Conservation (phyloP, 768 basidiomycete genomes). For the Mrakia frigida region DNA sequence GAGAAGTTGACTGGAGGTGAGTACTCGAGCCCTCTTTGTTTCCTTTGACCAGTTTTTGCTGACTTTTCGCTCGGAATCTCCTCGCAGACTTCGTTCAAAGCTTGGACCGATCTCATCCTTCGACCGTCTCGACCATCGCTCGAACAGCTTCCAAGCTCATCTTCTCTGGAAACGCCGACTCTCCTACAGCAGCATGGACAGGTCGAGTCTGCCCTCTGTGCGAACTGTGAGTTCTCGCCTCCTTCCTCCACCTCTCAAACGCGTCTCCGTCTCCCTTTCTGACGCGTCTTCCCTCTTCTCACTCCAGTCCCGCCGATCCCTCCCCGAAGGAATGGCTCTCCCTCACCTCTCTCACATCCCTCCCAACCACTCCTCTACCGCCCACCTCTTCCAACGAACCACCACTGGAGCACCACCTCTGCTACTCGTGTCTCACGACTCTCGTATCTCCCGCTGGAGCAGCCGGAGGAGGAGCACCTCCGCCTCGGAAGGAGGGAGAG, state of each 20-base stretch:
- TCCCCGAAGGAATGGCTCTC: slow-evolving; percentile 19
- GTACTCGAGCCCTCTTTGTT: too few species aligned
- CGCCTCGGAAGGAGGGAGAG: background rate
- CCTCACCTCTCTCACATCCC: slow-evolving; percentile 22
- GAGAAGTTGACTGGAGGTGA: background rate
- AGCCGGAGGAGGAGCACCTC: background rate
- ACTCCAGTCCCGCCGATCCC: slow-evolving; percentile 18
- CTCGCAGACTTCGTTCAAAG: slow-evolving; percentile 29
- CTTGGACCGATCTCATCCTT: slow-evolving; percentile 29
- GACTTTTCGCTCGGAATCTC: too few species aligned
- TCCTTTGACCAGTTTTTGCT: too few species aligned
- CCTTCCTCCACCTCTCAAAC: background rate
- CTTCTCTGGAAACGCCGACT: slow-evolving; percentile 23
- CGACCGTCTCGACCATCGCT: slow-evolving; percentile 31
- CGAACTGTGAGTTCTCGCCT: slow-evolving; percentile 22
- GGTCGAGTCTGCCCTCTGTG: slow-evolving; percentile 30
- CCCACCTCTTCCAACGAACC: background rate
- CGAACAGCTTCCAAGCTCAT: slow-evolving; percentile 29
- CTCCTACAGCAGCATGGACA: background rate
- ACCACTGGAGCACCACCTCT: slow-evolving; percentile 21
- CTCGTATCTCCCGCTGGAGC: slow-evolving; percentile 31
- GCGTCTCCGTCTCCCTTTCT: background rate
- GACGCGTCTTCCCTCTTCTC: background rate
- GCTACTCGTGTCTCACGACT: slow-evolving; percentile 30
- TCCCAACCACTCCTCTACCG: background rate